Evolutionary conservation across 768 basidiomycete species (phyloP), one percentile per base, ranked within the genome.

Genomic region (Suillus brevipes): DNA sequence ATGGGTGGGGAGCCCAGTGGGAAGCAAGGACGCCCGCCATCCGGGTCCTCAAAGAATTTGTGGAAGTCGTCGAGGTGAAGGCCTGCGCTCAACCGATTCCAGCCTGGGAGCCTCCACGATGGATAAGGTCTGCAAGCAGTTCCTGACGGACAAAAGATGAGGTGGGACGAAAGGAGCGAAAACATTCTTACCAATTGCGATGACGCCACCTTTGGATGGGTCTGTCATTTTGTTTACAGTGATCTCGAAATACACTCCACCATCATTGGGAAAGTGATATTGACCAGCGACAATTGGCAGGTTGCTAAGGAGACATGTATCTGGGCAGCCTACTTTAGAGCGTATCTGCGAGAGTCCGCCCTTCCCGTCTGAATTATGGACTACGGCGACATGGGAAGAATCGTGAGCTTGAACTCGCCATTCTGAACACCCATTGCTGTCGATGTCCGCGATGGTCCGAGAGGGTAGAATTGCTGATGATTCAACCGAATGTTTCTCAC

Each of bases 41-140:
- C 79, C 2, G 86, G 77, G 69, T 89, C 87, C 69, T 89, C 88
- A 65, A 86, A 90, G 80, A 90, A 90, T 74, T 89, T 90, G 71
- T 87, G 83, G 71, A 88, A 78, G 75, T 90, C 89, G 71, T 90
- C 89, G 40, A 90, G 81, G 68, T 90, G 89, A 34, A 89, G 77
- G 2, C 83, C 89, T 2, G 85, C 85, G 62, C 88, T 89, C 49
- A 84, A 77, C 57, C 89, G 78, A 70, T 91, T 87, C 89, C 89
- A 90, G 4, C 89, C 89, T 47, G 89, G 89, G 50, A 89, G 79
- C 23, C 89, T 82, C 80, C 85, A 89, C 1, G 76, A 74, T 0
- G 89, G 89, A 68, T 89, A 89, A 4, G 89, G 89, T 20, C 79
- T 79, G 69, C 88, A 89, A 13, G 87, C 79, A 1, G 86, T 88